Conservation (phyloP, 1,284 basidiomycete genomes). For the Cerrena zonata region DNA sequence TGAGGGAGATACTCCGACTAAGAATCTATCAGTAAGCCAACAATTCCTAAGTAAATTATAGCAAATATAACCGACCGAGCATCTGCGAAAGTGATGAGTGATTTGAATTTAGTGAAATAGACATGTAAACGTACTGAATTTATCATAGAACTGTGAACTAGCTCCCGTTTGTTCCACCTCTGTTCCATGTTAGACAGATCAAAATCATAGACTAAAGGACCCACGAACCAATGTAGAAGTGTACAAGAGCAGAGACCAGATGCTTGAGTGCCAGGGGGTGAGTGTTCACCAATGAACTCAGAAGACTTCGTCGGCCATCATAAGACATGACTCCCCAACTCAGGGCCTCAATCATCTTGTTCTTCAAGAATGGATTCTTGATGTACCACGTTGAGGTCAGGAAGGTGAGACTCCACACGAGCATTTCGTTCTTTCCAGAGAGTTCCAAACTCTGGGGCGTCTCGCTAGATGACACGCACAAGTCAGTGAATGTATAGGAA, state of each 20-base stretch:
- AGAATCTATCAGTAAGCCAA: not conserved
- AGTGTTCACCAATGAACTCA: constrained; percentile 79
- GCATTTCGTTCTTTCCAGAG: constrained; percentile 80
- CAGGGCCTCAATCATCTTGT: constrained; percentile 81
- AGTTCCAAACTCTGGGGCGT: constrained; percentile 78
- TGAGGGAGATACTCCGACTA: constrained; percentile 78
- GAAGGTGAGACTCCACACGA: constrained; percentile 88
- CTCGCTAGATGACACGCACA: constrained; percentile 40
- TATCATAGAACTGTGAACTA: constrained; percentile 97
- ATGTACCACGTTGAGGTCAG: constrained; percentile 93
- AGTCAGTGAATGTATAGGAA: not conserved
- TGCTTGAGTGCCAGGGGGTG: constrained; percentile 83
- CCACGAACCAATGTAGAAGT: constrained; percentile 87
- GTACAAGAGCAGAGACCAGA: constrained; percentile 87
- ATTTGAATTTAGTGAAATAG: constrained; percentile 10
- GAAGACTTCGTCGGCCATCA: constrained; percentile 69
- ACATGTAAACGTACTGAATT: constrained; percentile 70
- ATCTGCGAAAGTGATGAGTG: constrained; percentile 35
- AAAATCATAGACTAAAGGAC: not conserved
- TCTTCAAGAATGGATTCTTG: constrained; percentile 97
- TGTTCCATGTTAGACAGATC: constrained; percentile 27
- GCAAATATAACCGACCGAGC: constrained; percentile 39
- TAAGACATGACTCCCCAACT: constrained; percentile 73
- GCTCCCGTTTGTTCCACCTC: constrained; percentile 97
- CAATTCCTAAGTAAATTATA: not conserved